A percentile compares a stretch with the other conserved stretches of the same genome.
These are phyloP conservation scores for Chaetomium cochliodes DNA, from an alignment of 495 filamentous ascomycete genomes.

Conservation along the genomic window DNA sequence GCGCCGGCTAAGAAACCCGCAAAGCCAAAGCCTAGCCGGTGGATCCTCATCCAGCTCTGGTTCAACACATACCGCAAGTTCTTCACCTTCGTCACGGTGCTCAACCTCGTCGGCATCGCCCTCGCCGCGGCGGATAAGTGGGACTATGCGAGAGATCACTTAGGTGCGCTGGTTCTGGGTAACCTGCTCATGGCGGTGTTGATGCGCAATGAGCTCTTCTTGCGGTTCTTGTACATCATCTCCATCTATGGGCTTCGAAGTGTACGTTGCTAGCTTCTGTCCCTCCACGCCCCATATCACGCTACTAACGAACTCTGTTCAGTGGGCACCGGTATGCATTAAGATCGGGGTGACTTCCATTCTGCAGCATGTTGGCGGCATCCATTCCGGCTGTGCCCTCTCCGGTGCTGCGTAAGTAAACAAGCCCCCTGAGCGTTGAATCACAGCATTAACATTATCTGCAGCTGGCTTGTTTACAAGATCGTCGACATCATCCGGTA, in stretches of 20 bases:
- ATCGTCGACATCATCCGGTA: constrained; percentile 44
- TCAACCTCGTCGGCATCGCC: constrained; percentile 44
- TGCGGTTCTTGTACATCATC: constrained; percentile 43
- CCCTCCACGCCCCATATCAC: background rate
- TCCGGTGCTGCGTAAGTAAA: constrained; percentile 43
- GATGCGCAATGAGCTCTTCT: constrained; percentile 46
- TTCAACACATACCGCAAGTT: constrained; percentile 51
- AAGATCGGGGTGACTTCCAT: constrained; percentile 43
- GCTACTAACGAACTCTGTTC: background rate
- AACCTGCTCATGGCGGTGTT: constrained; percentile 46
- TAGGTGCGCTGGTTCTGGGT: constrained; percentile 45
- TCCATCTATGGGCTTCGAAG: constrained; percentile 44
- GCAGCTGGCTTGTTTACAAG: constrained; percentile 46
- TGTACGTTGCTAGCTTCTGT: constrained; percentile 30
- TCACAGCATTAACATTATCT: constrained; percentile 13
- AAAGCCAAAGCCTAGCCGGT: constrained; percentile 34
- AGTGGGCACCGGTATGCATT: constrained; percentile 45
- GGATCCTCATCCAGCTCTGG: constrained; percentile 45
- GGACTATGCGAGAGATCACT: constrained; percentile 43
- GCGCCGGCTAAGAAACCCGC: constrained; percentile 15
- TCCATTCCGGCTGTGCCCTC: constrained; percentile 47
- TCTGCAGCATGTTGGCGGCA: constrained; percentile 47
- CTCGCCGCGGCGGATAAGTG: constrained; percentile 39
- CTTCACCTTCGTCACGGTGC: constrained; percentile 42
- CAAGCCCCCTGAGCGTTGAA: background rate